Percentiles rank a stretch among this genome's conserved stretches.
These are phyloP conservation scores for Schoenoplectus triqueter DNA, from an alignment of 202 grass and related monocot species.

Conservation along the genomic window DNA sequence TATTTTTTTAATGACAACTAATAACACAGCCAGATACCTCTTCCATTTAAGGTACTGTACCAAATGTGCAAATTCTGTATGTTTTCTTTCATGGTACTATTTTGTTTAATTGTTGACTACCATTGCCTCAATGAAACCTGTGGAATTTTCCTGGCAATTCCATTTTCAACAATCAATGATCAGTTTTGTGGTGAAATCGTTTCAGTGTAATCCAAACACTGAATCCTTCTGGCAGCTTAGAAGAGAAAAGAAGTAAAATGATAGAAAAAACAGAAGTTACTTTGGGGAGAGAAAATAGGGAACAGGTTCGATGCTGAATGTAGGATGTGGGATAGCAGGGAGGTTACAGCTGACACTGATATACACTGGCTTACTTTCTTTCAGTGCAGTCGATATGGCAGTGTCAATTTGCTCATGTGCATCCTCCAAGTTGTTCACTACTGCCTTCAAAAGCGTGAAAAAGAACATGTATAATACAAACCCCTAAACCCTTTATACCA, in stretches of 20 bases:
- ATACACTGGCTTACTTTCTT: slow-evolving; percentile 90
- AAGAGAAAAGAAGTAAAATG: neutral
- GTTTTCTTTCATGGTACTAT: neutral
- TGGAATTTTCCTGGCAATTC: neutral
- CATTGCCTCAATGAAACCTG: neutral
- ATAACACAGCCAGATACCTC: neutral
- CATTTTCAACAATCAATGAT: neutral
- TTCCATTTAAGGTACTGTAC: neutral
- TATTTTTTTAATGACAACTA: slow-evolving; percentile 9
- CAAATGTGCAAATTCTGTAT: neutral
- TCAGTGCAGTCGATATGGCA: slow-evolving; percentile 82
- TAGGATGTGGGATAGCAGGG: slow-evolving; percentile 66
- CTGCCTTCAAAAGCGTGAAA: slow-evolving; percentile 49
- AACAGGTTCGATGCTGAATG: slow-evolving; percentile 69
- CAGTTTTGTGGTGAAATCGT: slow-evolving; percentile 1
- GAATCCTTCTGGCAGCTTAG: neutral
- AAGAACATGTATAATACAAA: neutral
- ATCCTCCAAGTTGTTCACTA: slow-evolving; percentile 88
- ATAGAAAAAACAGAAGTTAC: slow-evolving; percentile 41
- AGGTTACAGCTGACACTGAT: slow-evolving; percentile 94
- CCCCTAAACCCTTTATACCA: neutral
- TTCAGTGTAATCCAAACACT: neutral
- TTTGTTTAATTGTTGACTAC: neutral
- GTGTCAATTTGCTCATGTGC: slow-evolving; percentile 86
- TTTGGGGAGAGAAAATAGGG: slow-evolving; percentile 84